Evolutionary conservation across 371 early-diverging fungal genomes (phyloP), one percentile per base, ranked within the genome.

Genomic region (Mortierella sp.): DNA sequence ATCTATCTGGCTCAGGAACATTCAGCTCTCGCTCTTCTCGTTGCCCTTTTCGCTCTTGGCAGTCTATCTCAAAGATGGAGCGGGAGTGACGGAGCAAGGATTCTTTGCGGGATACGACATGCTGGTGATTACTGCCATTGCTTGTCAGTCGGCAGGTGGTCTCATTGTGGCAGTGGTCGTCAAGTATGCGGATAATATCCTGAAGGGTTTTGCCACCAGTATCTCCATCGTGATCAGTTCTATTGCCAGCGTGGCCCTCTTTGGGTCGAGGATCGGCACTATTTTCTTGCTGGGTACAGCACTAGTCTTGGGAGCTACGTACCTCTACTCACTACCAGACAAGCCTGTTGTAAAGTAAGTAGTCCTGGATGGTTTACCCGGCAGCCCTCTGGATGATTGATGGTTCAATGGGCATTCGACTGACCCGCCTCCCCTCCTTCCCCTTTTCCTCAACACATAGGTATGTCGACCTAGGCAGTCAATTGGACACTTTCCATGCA

Each of bases 141-240:
- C 82, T 6, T 90, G 89, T 65, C 97, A 97, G 81, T 95, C 98
- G 0, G 70, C 90, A 5, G 98, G 98, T 42, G 98, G 98, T 0
- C 79, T 98, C 19, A 88, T 98, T 60, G 98, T 97, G 2, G 96
- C 96, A 0, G 67, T 98, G 10, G 97, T 98, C 0, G 96, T 98
- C 54, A 95, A 95, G 82, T 94, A 96, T 72, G 97, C 98, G 0
- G 97, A 97, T 78, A 97, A 96, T 71, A 97, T 98, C 61, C 86
- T 98, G 54, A 98, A 98, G 80, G 96, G 97, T 9, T 94, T 94
- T 80, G 97, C 98, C 8, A 97, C 98, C 12, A 94, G 95, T 57
- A 89, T 97, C 61, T 94, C 96, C 48, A 97, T 98, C 61, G 92
- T 98, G 43, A 81, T 98, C 45, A 94, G 94, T 19, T 87, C 91